Base-by-base conservation (phyloP, 306 rosid species). In the Chamaecrista fasciculata region DNA sequence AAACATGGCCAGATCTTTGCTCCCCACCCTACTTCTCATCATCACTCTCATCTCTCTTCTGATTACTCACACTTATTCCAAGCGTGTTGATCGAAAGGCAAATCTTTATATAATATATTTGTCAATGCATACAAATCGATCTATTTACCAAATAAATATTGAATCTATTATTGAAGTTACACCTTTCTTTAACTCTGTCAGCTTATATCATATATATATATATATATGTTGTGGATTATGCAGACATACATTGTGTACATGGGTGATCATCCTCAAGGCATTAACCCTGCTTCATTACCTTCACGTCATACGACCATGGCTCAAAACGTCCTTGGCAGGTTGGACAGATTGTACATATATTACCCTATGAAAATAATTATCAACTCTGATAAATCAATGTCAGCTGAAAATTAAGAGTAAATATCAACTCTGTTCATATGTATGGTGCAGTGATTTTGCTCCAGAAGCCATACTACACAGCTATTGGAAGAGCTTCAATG, bases 201-300 rank as follows among this genome's bases (percentile, higher is more conserved):
- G 1, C 40, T 28, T 2, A 28, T 28, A 34, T n/a, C n/a, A n/a
- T n/a, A n/a, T n/a, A n/a, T n/a, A n/a, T n/a, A n/a, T n/a, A n/a
- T n/a, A n/a, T 34, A 6, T n/a, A 37, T 37, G 14, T 10, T 37
- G 14, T 37, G 14, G 4, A 28, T 37, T 34, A 26, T 55, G 19
- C 72, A 79, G 84, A 64, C 52, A 1, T 83, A 79, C 47, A 72
- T 83, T 59, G 80, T 79, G 12, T 83, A 83, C 68, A 42, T 83
- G 82, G 87, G 87, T 3, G 52, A 58, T 44, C 78, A 72, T 51
- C 84, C 72, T 11, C 67, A 63, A 62, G 81, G 66, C 64, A 11
- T 64, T 34, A 57, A 46, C 39, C 26, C 78, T 0, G 14, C 72
- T 18, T 40, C 75, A 34, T 52, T 60, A 5, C 77, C 46, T 40